Base-by-base conservation (phyloP, 2,329 filamentous ascomycete species). In the Rhinocladiella mackenziei region DNA sequence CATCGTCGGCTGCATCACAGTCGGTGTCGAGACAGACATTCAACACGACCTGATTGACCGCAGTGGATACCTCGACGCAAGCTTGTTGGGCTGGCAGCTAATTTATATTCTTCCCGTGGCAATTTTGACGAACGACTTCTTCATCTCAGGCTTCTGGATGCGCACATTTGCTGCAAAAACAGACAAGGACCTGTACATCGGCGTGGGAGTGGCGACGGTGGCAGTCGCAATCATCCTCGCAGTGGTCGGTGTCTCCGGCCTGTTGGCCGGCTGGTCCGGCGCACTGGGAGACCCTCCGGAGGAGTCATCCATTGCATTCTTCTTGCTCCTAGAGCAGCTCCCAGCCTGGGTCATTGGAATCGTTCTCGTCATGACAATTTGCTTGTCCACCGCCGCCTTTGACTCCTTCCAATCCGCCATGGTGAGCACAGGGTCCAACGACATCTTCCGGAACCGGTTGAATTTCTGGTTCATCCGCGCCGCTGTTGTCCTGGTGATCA, bases 91-190 rank as follows among this genome's bases (percentile, higher is more conserved):
- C 43, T 92, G 87, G 85, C 86, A 92, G 65, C 76, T 92, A 10
- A 70, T 92, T 25, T 92, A 91, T 68, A 91, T 92, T 54, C 74
- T 92, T 1, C 85, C 87, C 0, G 76, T 92, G 4, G 86, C 86
- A 32, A 77, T 92, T 53, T 61, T 89, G 43, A 89, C 86, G 47
- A 92, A 91, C 67, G 82, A 89, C 70, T 89, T 92, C 72, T 92
- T 92, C 70, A 72, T 92, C 31, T 87, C 84, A 22, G 83, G 80
- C 54, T 89, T 87, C 65, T 92, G 86, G 86, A 77, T 91, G 63
- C 82, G 86, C 38, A 86, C 86, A 4, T 92, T 92, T 59, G 83
- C 86, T 13, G 84, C 84, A 39, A 83, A 62, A 62, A 86, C 83
- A 0, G 86, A 92, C 71, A 81, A 76, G 58, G 86, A 91, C 59